Conservation (phyloP, 73 alveolate genomes). For the Blepharisma japonicum region DNA sequence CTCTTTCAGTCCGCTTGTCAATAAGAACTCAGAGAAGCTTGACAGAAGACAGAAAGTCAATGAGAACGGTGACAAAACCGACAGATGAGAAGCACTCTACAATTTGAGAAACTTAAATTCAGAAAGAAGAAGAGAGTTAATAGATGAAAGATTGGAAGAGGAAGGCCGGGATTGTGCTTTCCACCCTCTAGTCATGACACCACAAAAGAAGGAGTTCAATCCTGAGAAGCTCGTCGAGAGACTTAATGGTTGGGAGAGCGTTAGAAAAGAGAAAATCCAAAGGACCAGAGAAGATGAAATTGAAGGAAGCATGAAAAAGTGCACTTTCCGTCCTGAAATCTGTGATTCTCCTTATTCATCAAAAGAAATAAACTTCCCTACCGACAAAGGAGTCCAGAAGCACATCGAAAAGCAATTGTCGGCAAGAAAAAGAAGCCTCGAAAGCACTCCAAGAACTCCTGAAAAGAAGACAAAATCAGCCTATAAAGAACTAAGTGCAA, state of each 20-base stretch:
- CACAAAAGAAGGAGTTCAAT: background rate
- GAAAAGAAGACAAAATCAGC: no score
- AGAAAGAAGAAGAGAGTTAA: background rate
- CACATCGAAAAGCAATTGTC: no score
- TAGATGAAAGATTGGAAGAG: background rate
- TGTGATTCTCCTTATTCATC: no score
- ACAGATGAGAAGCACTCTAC: background rate
- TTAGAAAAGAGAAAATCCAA: conserved; percentile 2
- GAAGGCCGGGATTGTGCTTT: conserved; percentile 1
- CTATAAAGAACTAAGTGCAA: no score
- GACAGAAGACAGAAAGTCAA: background rate
- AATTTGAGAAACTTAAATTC: background rate
- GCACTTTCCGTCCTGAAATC: conserved; percentile 13
- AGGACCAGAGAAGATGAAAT: background rate
- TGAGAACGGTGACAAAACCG: background rate
- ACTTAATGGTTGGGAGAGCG: background rate
- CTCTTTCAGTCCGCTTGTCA: background rate
- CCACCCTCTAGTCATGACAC: background rate
- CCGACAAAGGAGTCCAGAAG: no score
- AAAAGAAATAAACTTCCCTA: no score
- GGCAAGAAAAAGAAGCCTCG: no score
- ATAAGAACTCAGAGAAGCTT: background rate
- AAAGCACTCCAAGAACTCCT: no score
- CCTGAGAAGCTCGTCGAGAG: background rate
- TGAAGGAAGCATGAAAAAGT: background rate